Evolutionary conservation across 2,329 filamentous ascomycete species (phyloP).

Genomic region (Fonsecaea pugnacius): DNA sequence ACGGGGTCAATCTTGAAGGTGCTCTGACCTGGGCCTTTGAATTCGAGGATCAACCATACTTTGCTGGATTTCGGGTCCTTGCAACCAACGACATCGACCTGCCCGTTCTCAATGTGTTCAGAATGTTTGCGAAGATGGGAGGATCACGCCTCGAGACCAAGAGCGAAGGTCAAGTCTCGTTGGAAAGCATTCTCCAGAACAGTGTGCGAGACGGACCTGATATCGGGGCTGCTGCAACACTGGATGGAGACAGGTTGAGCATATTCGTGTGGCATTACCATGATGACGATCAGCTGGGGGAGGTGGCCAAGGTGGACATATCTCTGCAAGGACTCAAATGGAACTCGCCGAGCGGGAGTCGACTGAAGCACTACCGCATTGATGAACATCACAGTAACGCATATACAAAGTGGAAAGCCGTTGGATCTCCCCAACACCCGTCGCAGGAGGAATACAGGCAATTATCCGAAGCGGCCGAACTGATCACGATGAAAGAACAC

Average conservation of each 20-base stretch:
- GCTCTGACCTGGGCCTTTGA: conserved; percentile 11
- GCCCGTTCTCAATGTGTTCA: conserved; percentile 7
- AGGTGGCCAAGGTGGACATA: neutral
- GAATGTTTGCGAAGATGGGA: conserved; percentile 11
- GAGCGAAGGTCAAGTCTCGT: neutral
- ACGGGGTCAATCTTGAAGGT: neutral
- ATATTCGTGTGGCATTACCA: conserved; percentile 12
- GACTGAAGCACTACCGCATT: conserved; percentile 4
- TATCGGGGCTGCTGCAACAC: neutral
- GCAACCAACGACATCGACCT: conserved; percentile 9
- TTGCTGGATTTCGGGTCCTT: conserved; percentile 11
- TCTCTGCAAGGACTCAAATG: neutral
- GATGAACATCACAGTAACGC: conserved; percentile 11
- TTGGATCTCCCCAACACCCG: conserved; percentile 5
- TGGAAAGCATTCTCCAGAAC: neutral
- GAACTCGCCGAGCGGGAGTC: neutral
- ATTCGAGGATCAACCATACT: conserved; percentile 12
- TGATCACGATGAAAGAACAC: neutral
- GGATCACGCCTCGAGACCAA: neutral
- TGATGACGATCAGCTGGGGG: conserved; percentile 2
- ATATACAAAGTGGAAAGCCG: conserved; percentile 3
- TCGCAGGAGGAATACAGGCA: neutral
- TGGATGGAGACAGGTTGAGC: neutral
- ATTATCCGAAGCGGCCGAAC: neutral
- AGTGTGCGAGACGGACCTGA: conserved; percentile 2